A percentile compares a stretch with the other conserved stretches of the same genome.
Conservation (phyloP, 352 stramenopile genomes). For the Globisporangium carolinianum region DNA sequence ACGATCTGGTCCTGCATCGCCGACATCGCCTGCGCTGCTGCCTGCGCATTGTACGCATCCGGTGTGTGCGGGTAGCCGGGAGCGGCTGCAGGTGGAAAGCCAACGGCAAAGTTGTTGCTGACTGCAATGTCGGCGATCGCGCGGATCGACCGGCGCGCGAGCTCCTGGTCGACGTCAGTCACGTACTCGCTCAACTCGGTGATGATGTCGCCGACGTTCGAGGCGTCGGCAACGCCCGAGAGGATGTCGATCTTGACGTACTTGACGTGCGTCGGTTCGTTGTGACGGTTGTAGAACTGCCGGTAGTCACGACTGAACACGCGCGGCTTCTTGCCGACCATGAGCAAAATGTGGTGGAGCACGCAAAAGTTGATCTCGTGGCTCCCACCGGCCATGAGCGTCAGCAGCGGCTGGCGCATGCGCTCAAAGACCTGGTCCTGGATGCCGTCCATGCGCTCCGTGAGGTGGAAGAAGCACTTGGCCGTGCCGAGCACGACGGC, state of each 20-base stretch:
- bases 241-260: constrained; percentile 97
- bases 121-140: constrained; percentile 92
- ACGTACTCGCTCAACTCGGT: constrained; percentile 97
- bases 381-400: constrained; percentile 93
- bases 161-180: constrained; percentile 90
- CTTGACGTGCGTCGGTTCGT: constrained; percentile 97
- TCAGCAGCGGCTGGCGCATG: constrained; percentile 95
- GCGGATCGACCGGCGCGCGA: constrained; percentile 89
- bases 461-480: constrained; percentile 97
- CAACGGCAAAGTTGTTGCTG: constrained; percentile 61
- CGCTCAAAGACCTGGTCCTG: constrained; percentile 86
- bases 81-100: constrained; percentile 12
- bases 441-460: constrained; percentile 88
- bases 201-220: constrained; percentile 95
- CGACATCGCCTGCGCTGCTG: constrained; percentile 51
- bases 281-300: constrained; percentile 97
- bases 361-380: constrained; percentile 94
- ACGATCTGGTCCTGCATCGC: constrained; percentile 84
- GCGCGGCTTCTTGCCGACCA: constrained; percentile 92
- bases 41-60: constrained; percentile 62
- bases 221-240: constrained; percentile 90
- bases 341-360: constrained; percentile 95
- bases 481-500: constrained; percentile 95
- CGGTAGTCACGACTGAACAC: constrained; percentile 98
- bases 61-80: constrained; percentile 38